A percentile compares a stretch with the other conserved stretches of the same genome.
Evolutionary conservation across 345 rosid genomes (phyloP).

Genomic region (Psidium guajava): DNA sequence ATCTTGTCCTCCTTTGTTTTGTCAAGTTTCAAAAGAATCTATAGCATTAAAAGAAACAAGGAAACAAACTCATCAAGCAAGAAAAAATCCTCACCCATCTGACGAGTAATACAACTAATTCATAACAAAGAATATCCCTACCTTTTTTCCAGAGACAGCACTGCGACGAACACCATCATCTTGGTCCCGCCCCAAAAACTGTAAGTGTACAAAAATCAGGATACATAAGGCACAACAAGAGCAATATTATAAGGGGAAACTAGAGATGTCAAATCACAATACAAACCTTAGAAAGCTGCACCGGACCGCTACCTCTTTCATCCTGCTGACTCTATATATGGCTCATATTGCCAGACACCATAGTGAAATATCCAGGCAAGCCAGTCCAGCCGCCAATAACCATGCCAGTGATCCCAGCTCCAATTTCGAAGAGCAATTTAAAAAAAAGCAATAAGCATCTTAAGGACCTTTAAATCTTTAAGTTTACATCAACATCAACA

Average conservation of each 20-base stretch:
- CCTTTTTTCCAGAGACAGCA: constrained; percentile 97
- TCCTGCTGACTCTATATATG: constrained; percentile 61
- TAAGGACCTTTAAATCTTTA: constrained; percentile 38
- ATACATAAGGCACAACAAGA: not conserved
- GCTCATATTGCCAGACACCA: constrained; percentile 76
- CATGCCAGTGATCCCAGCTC: constrained; percentile 93
- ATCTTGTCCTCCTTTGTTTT: constrained; percentile 92
- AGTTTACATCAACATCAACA: too few species aligned
- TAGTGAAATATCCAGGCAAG: constrained; percentile 50
- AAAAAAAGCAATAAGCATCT: constrained; percentile 53
- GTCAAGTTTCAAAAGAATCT: constrained; percentile 88
- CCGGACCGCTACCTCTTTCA: constrained; percentile 70
- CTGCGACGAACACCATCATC: constrained; percentile 83
- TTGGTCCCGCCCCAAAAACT: constrained; percentile 75
- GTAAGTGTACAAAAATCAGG: not conserved
- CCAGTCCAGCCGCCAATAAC: constrained; percentile 44
- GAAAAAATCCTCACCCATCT: not conserved
- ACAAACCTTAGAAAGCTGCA: constrained; percentile 82
- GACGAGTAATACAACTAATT: not conserved
- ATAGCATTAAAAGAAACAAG: not conserved
- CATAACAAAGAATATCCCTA: not conserved
- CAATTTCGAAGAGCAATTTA: constrained; percentile 85
- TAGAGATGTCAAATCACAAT: not conserved
- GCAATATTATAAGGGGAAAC: not conserved
- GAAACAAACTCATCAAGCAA: not conserved